These are phyloP conservation scores for Jaapia argillacea DNA, from an alignment of 768 basidiomycete species.

Conservation along the genomic window DNA sequence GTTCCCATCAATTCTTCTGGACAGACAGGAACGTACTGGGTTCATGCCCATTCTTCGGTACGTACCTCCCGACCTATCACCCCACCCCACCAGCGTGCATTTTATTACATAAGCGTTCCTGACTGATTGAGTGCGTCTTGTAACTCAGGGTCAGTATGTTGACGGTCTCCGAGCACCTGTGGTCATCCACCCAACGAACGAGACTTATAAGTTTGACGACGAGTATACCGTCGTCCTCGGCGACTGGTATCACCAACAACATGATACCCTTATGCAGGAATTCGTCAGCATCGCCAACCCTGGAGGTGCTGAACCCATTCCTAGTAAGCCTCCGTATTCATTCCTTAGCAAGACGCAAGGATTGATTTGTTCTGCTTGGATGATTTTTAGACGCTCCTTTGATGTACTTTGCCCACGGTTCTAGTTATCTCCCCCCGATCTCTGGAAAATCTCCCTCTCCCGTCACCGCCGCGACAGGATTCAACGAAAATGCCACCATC, in stretches of 20 bases:
- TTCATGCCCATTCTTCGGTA: slow-evolving; percentile 56
- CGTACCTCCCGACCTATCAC: slow-evolving; percentile 11
- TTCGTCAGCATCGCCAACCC: slow-evolving; percentile 74
- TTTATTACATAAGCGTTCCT: too few species aligned
- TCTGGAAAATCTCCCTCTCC: slow-evolving; percentile 32
- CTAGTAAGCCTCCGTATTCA: slow-evolving; percentile 43
- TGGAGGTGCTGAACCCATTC: slow-evolving; percentile 79
- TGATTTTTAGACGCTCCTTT: slow-evolving; percentile 52
- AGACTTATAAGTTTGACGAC: slow-evolving; percentile 72
- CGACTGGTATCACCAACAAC: slow-evolving; percentile 90
- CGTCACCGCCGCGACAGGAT: slow-evolving; percentile 56
- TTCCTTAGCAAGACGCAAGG: background rate
- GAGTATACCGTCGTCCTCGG: slow-evolving; percentile 81
- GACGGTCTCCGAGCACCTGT: slow-evolving; percentile 89
- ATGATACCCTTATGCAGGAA: slow-evolving; percentile 44
- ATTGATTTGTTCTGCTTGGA: background rate
- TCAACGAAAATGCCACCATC: slow-evolving; percentile 82
- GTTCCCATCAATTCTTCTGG: slow-evolving; percentile 59
- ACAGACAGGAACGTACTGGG: slow-evolving; percentile 79
- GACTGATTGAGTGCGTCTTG: background rate
- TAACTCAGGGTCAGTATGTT: slow-evolving; percentile 70
- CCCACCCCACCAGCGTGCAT: background rate
- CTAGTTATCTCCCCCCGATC: slow-evolving; percentile 55
- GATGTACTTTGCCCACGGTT: slow-evolving; percentile 77
- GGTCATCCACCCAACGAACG: slow-evolving; percentile 58